Evolutionary conservation across 140 eudicot species (phyloP), one percentile per base, ranked within the genome.

Genomic region (Eryngium alpinum): DNA sequence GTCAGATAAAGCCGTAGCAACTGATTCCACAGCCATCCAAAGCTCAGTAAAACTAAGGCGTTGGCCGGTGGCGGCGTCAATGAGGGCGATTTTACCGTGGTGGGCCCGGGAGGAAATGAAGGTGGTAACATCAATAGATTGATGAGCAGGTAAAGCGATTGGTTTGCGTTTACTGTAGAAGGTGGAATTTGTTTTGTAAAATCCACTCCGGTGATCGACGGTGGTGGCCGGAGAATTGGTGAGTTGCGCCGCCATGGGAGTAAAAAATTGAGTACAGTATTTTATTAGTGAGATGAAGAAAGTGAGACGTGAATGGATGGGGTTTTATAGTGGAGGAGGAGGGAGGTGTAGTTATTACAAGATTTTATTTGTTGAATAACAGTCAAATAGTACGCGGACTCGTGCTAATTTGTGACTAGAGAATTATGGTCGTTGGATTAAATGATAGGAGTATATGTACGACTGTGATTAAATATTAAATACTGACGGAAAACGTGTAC

Each of bases 101-200:
- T 96, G 99, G 38, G 99, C 82, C 22, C 97, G 91, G 52, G 98
- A 90, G 49, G 98, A 93, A 80, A 96, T 96, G 92, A 96, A 96
- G 83, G 97, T 93, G 43, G 98, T 91, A 52, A 96, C 89, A 63
- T 92, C 97, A 21, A 93, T 84, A 49, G 84, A 53, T 18, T 86
- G 67, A 44, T 86, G 88, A 1, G 92, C n/a, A 17, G 98, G 91
- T 10, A 91, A 78, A 1, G 99, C 86, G 38, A 89, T 81, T 6
- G 97, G 90, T 16, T 78, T 86, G 63, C 99, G 94, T 81, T 93
- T 96, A 87, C 99, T 96, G 90, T 91, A 87, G 89, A 93, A 96
- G 57, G 87, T 90, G 33, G 98, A 85, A 86, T 88, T 89, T 10
- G 95, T 59, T 25, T 85, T 81, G 90, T 88, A 86, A 86, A 86